A percentile compares a stretch with the other conserved stretches of the same genome.
phyloP scores from a whole-genome alignment of 306 rosid species.

The Boehmeria nivea region DNA sequence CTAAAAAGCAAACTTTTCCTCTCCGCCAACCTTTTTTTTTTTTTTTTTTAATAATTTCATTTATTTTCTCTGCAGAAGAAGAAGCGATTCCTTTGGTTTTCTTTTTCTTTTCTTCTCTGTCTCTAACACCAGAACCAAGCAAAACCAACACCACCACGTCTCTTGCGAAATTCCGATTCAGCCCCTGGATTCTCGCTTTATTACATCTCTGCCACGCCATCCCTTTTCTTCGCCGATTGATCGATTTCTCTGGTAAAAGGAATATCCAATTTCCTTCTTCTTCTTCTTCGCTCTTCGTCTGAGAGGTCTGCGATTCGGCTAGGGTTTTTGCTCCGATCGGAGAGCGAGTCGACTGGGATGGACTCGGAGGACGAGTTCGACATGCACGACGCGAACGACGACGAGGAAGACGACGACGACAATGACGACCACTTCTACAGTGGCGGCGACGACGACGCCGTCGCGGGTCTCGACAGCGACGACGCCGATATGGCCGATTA shows the following conservation, averaged over 20 bases:
- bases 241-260: neutral
- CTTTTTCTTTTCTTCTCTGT: neutral
- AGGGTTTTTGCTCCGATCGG: slow-evolving; percentile 19
- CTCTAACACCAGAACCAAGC: neutral
- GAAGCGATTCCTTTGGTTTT: neutral
- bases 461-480: slow-evolving; percentile 48
- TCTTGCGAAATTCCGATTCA: neutral
- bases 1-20: neutral
- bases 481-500: slow-evolving; percentile 54
- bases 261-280: neutral
- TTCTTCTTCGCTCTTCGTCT: too few species aligned
- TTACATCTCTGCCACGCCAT: slow-evolving; percentile 1
- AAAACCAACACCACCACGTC: neutral
- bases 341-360: slow-evolving; percentile 20
- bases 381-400: slow-evolving; percentile 56
- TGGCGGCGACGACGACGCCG: slow-evolving; percentile 53
- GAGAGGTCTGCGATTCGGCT: neutral
- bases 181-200: neutral
- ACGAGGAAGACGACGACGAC: too few species aligned
- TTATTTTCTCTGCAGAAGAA: neutral
- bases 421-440: slow-evolving; percentile 52
- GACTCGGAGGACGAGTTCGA: slow-evolving; percentile 56
- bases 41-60: too few species aligned
- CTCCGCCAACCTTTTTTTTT: too few species aligned
- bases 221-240: neutral